These are phyloP conservation scores for Pseudogymnoascus sp. DNA, from an alignment of 2,329 filamentous ascomycete species.

Conservation along the genomic window DNA sequence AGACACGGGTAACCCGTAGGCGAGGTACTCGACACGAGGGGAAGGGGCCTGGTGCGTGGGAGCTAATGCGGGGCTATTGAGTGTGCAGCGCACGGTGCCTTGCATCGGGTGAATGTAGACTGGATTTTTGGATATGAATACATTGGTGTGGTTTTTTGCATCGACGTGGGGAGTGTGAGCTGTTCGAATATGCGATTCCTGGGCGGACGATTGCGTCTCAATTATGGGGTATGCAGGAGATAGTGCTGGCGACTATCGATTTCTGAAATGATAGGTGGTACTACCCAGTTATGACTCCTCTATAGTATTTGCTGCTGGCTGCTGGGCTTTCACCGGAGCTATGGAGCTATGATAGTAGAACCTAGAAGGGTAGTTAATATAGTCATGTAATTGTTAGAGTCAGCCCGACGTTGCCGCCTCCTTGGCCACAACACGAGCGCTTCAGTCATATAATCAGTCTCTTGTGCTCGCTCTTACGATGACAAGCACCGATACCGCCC, in stretches of 20 bases:
- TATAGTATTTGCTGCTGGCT: not conserved
- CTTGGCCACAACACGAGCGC: not conserved
- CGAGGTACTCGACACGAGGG: not conserved
- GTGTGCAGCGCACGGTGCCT: conserved; percentile 14
- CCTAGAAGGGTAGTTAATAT: not conserved
- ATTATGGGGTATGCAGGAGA: not conserved
- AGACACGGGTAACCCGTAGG: not conserved
- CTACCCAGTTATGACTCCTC: not conserved
- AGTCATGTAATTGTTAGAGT: not conserved
- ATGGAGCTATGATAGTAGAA: too few species aligned
- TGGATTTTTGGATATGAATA: not conserved
- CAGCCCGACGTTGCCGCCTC: not conserved
- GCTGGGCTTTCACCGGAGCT: not conserved
- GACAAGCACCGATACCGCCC: not conserved
- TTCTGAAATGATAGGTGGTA: not conserved
- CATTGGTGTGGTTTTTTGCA: not conserved
- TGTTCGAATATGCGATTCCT: not conserved
- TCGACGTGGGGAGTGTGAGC: not conserved
- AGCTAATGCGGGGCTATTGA: conserved; percentile 3
- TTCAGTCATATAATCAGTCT: not conserved
- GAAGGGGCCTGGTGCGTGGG: conserved; percentile 1
- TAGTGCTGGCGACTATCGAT: not conserved
- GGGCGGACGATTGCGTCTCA: not conserved
- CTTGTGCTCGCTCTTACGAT: not conserved
- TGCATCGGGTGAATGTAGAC: not conserved